Evolutionary conservation across 306 rosid species (phyloP), one percentile per base, ranked within the genome.

Genomic region (Cucumis cinereus): DNA sequence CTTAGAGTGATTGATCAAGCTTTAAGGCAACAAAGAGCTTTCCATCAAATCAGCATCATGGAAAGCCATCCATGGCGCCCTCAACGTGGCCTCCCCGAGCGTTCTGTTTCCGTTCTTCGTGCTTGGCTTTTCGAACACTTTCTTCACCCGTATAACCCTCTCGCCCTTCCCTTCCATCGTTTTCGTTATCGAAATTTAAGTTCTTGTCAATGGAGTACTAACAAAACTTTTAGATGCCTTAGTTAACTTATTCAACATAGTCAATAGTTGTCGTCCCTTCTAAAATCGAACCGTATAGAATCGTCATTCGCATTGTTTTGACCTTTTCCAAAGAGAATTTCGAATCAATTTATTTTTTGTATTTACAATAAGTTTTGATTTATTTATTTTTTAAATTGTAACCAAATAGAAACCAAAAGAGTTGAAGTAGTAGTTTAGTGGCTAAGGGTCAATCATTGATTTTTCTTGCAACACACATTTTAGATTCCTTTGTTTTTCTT

Each of bases 101-200:
- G 97, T 8, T 90, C 98, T 4, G 98, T 93, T 69, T 91, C 98
- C 0, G 80, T 93, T 58, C 97, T 93, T 7, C 81, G 98, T 0
- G 96, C 98, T 67, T 93, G 98, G 98, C 98, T 93, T 22, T 93
- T 93, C 40, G 98, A 93, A 77, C 98, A 93, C 86, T 93, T 93
- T 85, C 93, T 93, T 82, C 97, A 93, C 78, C 98, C 98, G 98
- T 93, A 90, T 76, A 16, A 15, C 23, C 13, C 54, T 40, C 33
- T 67, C 13, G 1, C 43, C 10, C 14, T 20, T n/a, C 30, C 10
- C 26, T 38, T 10, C 55, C 3, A 6, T 50, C 20, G 0, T 50
- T 50, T 50, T 3, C 8, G 35, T 1, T 50, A 50, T 16, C 9
- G 0, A 16, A 50, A 20, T n/a, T 36, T 22, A 1, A 50, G 55